Conservation (phyloP, 225 moss, liverwort and hornwort species). For the Polytrichum formosum region DNA sequence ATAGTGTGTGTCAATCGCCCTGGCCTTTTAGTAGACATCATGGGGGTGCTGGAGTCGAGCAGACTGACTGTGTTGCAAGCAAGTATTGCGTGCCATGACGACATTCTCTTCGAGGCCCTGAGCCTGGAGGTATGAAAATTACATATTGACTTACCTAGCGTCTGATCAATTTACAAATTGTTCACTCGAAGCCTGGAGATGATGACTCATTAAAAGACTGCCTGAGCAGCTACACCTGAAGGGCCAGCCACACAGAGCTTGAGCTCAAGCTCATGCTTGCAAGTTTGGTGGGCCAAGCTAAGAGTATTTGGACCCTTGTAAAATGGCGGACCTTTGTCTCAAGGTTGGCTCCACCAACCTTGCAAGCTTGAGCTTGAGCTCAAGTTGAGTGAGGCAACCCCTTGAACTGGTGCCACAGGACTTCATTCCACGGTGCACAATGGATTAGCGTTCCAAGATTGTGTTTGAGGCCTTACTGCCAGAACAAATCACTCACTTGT, state of each 20-base stretch:
- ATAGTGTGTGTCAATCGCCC: slow-evolving; percentile 43
- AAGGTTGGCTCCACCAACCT: background rate
- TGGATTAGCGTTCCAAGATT: slow-evolving; percentile 4
- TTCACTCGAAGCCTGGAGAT: too few species aligned
- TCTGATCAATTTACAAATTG: too few species aligned
- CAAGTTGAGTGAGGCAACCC: background rate
- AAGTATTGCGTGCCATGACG: slow-evolving; percentile 30
- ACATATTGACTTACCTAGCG: background rate
- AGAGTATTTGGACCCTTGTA: too few species aligned
- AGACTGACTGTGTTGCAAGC: slow-evolving; percentile 43
- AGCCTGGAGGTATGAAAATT: slow-evolving; percentile 33
- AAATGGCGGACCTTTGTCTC: background rate
- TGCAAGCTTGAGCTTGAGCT: background rate
- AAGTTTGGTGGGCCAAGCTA: too few species aligned
- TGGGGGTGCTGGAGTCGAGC: slow-evolving; percentile 34
- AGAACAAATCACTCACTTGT: background rate
- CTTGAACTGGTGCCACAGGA: background rate
- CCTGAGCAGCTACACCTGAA: too few species aligned
- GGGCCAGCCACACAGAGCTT: background rate
- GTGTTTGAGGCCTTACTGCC: background rate
- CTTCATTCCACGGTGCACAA: background rate
- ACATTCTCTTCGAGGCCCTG: slow-evolving; percentile 32
- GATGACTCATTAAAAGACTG: too few species aligned
- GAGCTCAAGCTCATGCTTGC: too few species aligned
- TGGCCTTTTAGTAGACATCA: slow-evolving; percentile 40